phyloP scores from a whole-genome alignment of 208 protist genomes.

The Tritrichomonas foetus region DNA sequence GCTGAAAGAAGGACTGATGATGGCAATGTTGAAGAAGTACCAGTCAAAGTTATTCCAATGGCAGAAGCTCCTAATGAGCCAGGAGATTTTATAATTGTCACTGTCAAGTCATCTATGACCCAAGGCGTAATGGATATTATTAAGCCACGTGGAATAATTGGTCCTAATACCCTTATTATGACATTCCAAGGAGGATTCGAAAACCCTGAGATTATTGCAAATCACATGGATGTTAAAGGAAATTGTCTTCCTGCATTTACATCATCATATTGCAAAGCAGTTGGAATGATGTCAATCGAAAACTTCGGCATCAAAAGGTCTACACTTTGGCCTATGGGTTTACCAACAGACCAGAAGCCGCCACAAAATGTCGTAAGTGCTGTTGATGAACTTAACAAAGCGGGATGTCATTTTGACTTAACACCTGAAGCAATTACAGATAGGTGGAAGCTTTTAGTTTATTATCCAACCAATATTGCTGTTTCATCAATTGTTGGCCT shows the following conservation, averaged over 20 bases:
- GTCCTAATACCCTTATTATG: not conserved
- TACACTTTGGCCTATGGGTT: not conserved
- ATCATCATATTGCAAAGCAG: not conserved
- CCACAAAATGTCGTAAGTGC: not conserved
- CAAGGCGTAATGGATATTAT: not conserved
- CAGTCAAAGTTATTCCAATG: not conserved
- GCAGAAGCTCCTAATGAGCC: not conserved
- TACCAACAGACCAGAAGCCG: not conserved
- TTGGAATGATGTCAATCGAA: conserved; percentile 1
- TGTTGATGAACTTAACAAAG: not conserved
- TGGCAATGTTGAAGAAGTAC: not conserved
- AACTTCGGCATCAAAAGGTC: not conserved
- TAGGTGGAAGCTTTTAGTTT: not conserved
- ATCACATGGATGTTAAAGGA: not conserved
- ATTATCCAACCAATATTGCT: conserved; percentile 1
- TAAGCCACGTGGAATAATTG: not conserved
- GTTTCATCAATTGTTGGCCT: not conserved
- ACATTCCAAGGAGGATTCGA: not conserved
- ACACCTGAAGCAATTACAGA: not conserved
- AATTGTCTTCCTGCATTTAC: not conserved
- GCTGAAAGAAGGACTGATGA: not conserved
- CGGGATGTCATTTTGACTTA: not conserved
- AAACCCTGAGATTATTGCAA: not conserved
- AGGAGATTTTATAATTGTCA: not conserved
- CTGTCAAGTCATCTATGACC: not conserved